Base-by-base conservation (phyloP, 257 asterid species). In the Solanum raphanifolium region DNA sequence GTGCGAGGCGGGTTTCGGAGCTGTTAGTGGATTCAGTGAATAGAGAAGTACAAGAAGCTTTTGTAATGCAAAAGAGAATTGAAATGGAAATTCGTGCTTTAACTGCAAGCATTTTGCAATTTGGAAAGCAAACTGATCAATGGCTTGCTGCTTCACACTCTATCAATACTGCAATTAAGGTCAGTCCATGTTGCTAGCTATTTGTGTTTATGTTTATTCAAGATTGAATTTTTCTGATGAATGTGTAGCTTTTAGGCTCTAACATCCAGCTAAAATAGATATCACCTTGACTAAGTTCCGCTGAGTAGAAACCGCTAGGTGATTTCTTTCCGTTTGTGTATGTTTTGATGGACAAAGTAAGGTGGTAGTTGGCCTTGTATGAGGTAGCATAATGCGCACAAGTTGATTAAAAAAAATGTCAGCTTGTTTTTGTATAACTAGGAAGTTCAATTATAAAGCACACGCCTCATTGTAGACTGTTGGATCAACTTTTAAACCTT, bases 81-180 rank as follows among this genome's bases (percentile, higher is more conserved):
- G 98, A 97, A 89, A 89, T 93, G 91, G 99, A 97, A 88, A 94
- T 92, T 86, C 93, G 96, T 90, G 94, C 95, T 6, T 83, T 95
- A 27, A 88, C 96, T 2, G 91, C 95, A 0, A 90, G 96, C 18
- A 89, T 94, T 89, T 34, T 90, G 85, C 94, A 91, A 65, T 97
- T 93, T 90, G 91, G 94, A 0, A 97, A 93, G 92, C 98, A 94
- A 93, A 94, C 97, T 13, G 98, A 95, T 91, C 98, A 93, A 88
- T 96, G 99, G 99, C 98, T 97, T 38, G 88, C 95, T 6, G 94
- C 95, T 78, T 95, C 99, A 87, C 99, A 90, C 86, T 91, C 98
- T 41, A 89, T 94, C 89, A 95, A 97, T 91, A 93, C 92, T 13
- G 99, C 99, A 73, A 89, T 95, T 88, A 97, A 97, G 98, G 98